Percentiles rank a stretch among this genome's conserved stretches.
Evolutionary conservation across 169 alveolate species (phyloP).

Genomic region (Plasmodium yoelii): DNA sequence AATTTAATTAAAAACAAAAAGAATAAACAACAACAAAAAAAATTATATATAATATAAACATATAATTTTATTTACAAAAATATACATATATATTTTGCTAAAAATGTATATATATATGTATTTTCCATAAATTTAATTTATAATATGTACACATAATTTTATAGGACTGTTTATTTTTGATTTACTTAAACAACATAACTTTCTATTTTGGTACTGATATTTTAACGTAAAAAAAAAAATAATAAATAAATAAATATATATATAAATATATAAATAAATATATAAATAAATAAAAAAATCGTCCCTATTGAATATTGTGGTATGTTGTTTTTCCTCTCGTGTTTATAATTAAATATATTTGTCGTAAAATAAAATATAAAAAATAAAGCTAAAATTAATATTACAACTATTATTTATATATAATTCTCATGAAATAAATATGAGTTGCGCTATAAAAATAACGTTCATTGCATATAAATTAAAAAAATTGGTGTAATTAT

Average conservation of each 20-base stretch:
- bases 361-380: background rate
- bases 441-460: background rate
- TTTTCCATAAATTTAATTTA: constrained; percentile 14
- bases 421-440: background rate
- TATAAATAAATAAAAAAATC: background rate
- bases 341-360: constrained; percentile 5
- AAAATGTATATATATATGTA: background rate
- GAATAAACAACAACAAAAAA: constrained; percentile 28
- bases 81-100: constrained; percentile 12
- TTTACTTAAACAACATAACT: too few species aligned
- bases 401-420: background rate
- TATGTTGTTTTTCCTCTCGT: background rate
- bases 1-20: constrained; percentile 39
- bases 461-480: background rate
- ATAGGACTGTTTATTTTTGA: too few species aligned
- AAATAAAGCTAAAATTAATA: background rate
- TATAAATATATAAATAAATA: too few species aligned
- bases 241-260: too few species aligned
- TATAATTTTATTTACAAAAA: constrained; percentile 18
- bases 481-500: background rate
- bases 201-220: background rate
- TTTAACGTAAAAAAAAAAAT: background rate
- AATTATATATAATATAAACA: constrained; percentile 21
- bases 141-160: background rate
- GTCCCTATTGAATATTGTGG: background rate